Conservation (phyloP, 345 rosid genomes). For the Citrus trifoliata region DNA sequence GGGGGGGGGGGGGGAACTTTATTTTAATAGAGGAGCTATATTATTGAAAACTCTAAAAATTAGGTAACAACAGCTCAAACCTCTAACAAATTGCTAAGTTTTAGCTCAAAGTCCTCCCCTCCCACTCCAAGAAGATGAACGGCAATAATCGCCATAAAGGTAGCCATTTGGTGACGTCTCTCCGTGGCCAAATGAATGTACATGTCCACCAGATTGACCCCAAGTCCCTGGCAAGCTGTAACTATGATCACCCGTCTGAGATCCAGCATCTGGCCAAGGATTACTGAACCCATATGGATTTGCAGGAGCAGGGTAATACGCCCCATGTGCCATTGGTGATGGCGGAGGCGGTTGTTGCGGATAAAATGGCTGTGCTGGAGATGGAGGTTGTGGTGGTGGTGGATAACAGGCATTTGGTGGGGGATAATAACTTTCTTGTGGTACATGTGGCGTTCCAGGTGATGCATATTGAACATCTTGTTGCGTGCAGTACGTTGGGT, state of each 20-base stretch:
- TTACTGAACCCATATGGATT: conserved; percentile 4
- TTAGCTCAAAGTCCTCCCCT: conserved; percentile 22
- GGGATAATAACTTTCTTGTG: conserved; percentile 21
- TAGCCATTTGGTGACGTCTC: conserved; percentile 7
- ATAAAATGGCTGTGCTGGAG: background rate
- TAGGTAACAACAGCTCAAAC: conserved; percentile 5
- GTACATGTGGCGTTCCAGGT: background rate
- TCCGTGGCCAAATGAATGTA: conserved; percentile 1
- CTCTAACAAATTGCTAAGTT: background rate
- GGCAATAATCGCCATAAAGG: background rate
- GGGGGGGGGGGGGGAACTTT: too few species aligned
- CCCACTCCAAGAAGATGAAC: conserved; percentile 26
- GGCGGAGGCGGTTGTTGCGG: conserved; percentile 2
- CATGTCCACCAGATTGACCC: background rate
- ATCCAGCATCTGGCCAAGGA: conserved; percentile 10
- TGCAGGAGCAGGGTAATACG: conserved; percentile 1
- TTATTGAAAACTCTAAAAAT: background rate
- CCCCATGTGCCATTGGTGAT: conserved; percentile 12
- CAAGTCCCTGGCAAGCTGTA: conserved; percentile 10
- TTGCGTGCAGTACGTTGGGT: background rate
- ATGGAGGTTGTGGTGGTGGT: background rate
- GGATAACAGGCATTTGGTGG: conserved; percentile 13
- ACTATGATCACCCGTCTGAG: conserved; percentile 10
- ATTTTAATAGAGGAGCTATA: background rate
- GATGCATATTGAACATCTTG: background rate